These are phyloP conservation scores for Solanum virginianum DNA, from an alignment of 257 asterid genomes.

Conservation along the genomic window DNA sequence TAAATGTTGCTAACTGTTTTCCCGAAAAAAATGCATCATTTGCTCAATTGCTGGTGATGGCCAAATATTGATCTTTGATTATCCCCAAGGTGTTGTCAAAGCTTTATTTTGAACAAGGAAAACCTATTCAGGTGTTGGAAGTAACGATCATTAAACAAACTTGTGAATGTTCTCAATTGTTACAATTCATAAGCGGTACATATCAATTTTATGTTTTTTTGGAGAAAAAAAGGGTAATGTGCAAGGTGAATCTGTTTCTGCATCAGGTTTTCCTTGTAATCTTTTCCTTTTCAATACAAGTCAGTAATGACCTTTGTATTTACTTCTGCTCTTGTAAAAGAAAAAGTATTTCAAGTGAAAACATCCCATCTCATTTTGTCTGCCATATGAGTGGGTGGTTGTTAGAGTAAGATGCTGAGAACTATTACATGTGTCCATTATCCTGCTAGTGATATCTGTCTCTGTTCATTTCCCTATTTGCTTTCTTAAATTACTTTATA, in stretches of 20 bases:
- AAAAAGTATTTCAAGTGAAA: neutral
- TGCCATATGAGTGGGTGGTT: neutral
- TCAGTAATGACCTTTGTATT: neutral
- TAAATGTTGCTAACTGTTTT: too few relatives aligned
- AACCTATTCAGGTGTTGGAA: neutral
- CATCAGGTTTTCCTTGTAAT: neutral
- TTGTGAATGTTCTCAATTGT: neutral
- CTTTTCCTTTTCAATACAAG: neutral
- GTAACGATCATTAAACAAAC: neutral
- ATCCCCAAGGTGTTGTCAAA: neutral
- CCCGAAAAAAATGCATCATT: neutral
- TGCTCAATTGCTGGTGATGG: neutral
- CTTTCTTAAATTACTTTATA: slow-evolving; percentile 1
- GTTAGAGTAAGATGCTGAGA: neutral
- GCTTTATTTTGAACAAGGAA: neutral
- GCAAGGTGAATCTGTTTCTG: neutral
- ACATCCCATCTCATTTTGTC: neutral
- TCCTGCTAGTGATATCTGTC: neutral
- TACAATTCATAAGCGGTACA: neutral
- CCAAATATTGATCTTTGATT: neutral
- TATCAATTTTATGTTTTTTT: neutral
- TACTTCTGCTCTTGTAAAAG: neutral
- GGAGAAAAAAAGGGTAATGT: neutral
- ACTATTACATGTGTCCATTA: neutral
- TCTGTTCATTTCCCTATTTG: neutral